Percentiles rank a stretch among this genome's conserved stretches.
Conservation (phyloP, 2,329 filamentous ascomycete genomes). For the Periglandula ipomoeae region DNA sequence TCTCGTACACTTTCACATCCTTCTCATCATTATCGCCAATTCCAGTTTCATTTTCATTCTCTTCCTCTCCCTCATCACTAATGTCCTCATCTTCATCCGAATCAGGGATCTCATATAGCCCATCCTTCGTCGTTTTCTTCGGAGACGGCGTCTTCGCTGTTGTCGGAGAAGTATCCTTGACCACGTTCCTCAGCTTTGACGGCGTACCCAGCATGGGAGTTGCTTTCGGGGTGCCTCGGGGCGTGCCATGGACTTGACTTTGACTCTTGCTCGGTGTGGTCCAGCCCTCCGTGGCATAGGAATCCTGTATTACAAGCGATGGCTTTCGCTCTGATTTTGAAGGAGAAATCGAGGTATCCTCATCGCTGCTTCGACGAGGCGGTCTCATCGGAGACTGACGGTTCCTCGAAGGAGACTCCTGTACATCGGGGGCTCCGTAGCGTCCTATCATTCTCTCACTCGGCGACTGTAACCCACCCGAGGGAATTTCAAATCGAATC, state of each 20-base stretch:
- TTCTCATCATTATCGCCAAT: neutral
- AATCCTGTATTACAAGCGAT: slow-evolving; percentile 35
- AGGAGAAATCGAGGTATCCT: slow-evolving; percentile 12
- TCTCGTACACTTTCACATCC: neutral
- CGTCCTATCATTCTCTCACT: slow-evolving; percentile 30
- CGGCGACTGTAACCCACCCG: slow-evolving; percentile 28
- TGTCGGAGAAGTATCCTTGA: slow-evolving; percentile 12
- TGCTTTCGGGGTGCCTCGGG: neutral
- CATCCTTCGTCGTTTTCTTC: neutral
- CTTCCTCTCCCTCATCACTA: slow-evolving; percentile 7
- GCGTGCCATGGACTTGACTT: slow-evolving; percentile 5
- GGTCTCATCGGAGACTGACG: slow-evolving; percentile 20
- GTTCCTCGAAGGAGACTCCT: slow-evolving; percentile 29
- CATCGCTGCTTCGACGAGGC: slow-evolving; percentile 14
- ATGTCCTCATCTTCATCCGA: slow-evolving; percentile 25
- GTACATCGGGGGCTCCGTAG: slow-evolving; percentile 25
- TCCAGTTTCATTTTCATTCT: slow-evolving; percentile 9
- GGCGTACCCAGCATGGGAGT: neutral
- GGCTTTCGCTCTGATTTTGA: slow-evolving; percentile 13
- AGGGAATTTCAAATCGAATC: slow-evolving; percentile 32
- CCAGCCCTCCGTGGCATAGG: slow-evolving; percentile 30
- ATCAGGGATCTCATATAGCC: slow-evolving; percentile 35
- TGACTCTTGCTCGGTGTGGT: slow-evolving; percentile 17
- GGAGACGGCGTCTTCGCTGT: slow-evolving; percentile 13
- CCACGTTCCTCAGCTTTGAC: neutral